Evolutionary conservation across 192 early-diverging fungal species (phyloP), one percentile per base, ranked within the genome.

Genomic region (Kickxella alabastrina): DNA sequence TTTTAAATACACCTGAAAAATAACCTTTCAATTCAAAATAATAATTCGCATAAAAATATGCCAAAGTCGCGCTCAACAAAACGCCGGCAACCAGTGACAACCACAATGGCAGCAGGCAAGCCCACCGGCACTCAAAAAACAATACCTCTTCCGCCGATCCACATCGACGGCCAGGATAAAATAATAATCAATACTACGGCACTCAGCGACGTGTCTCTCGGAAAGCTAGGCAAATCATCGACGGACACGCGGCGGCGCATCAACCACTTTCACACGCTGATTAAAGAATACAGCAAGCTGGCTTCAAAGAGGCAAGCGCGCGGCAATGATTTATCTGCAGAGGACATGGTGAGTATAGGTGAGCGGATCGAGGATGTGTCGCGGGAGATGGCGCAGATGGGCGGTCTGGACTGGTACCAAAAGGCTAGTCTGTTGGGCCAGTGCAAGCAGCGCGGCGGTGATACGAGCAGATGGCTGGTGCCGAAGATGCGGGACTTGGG

Each of bases 371-470:
- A 32, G 7, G 7, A 25, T 12, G 45, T 72, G 6, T 45, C 52
- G 40, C 32, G 19, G 23, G 70, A 66, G 45, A 65, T 74, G 63
- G 55, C 62, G 21, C 52, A 70, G 10, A 75, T 95, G 52, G 93
- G 93, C 19, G 93, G 93, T 0, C 57, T 95, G 25, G 83, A 95
- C 50, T 86, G 84, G 64, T 95, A 95, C 54, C 93, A 95, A 40
- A 79, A 83, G 41, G 93, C 93, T 0, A 86, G 83, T 1, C 77
- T 90, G 0, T 53, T 86, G 39, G 93, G 91, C 13, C 90, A 91
- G 40, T 86, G 86, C 57, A 89, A 91, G 62, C 58, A 79, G 37
- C 82, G 88, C 24, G 93, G 93, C 25, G 81, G 84, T 7, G 90
- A 90, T 39, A 87, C 89, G 0, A 85, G 86, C 41, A 82, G 85